Evolutionary conservation across 495 filamentous ascomycete species (phyloP), one percentile per base, ranked within the genome.

Genomic region (Monascus purpureus): DNA sequence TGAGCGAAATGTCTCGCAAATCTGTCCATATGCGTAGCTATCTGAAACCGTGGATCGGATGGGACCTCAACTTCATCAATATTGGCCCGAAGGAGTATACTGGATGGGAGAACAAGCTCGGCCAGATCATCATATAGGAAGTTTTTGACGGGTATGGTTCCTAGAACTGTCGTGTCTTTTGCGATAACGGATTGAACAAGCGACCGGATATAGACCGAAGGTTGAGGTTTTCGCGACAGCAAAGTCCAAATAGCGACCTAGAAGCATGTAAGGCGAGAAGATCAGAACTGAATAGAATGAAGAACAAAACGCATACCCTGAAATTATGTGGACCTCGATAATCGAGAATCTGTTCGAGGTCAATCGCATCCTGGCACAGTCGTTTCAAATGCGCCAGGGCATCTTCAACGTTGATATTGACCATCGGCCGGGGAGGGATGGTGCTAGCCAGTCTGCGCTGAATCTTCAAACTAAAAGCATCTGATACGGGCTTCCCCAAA

Each of bases 371-470:
- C 35, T 70, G 59, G 49, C 76, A 82, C 16, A 94, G 52, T 19
- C 71, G 70, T 42, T 68, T 69, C 42, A 94, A 63, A 41, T 80
- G 74, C 35, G 55, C 55, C 40, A 74, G 67, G 4, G 87, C 83
- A 46, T 82, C 75, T 13, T 76, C 71, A 31, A 80, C 74, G 24
- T 65, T 70, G 20, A 82, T 67, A 18, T 80, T 68, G 11, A 94
- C 80, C 41, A 95, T 87, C 5, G 88, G 84, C 16, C 88, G 74
- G 15, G 90, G 92, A 3, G 90, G 90, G 32, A 93, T 82, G 3
- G 82, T 94, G 44, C 84, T 94, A 6, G 90, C 84, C 4, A 97
- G 59, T 38, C 74, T 77, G 8, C 92, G 71, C 47, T 97, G 90
- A 8, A 96, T 68, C 52, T 92, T 94, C 19, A 75, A 69, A 43